These are phyloP conservation scores for Lophium mytilinum DNA, from an alignment of 495 filamentous ascomycete species.

Conservation along the genomic window DNA sequence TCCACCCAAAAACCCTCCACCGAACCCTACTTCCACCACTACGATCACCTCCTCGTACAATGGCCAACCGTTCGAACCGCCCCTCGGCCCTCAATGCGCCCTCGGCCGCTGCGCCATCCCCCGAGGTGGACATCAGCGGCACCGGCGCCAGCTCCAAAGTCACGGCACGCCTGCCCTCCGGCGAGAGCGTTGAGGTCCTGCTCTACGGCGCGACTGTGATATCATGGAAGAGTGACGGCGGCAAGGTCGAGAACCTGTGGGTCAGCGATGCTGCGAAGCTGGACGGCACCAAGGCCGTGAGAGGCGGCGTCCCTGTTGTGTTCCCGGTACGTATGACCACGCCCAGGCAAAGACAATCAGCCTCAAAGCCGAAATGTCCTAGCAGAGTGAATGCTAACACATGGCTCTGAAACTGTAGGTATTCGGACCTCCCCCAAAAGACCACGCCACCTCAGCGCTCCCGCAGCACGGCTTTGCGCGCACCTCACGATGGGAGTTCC, in stretches of 20 bases:
- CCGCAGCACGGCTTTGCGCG: constrained; percentile 97
- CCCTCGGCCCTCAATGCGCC: constrained; percentile 10
- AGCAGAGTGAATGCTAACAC: background rate
- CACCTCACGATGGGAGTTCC: constrained; percentile 66
- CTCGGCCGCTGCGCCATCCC: background rate
- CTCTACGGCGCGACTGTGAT: constrained; percentile 88
- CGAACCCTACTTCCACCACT: no score
- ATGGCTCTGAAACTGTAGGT: constrained; percentile 46
- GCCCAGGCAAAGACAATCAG: no score
- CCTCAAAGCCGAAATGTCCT: no score
- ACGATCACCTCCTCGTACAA: background rate
- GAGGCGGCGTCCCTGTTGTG: constrained; percentile 84
- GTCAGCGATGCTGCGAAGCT: constrained; percentile 65
- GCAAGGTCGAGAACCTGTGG: constrained; percentile 75
- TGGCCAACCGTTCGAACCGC: constrained; percentile 23
- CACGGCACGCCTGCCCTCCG: constrained; percentile 66
- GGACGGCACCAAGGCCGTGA: constrained; percentile 58
- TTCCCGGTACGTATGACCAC: constrained; percentile 64
- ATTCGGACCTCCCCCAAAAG: constrained; percentile 70
- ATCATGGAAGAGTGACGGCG: constrained; percentile 76
- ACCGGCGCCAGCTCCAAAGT: constrained; percentile 34
- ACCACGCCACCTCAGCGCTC: constrained; percentile 62
- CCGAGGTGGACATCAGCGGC: constrained; percentile 18
- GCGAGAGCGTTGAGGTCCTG: constrained; percentile 77
- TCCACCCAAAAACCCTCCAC: background rate